Base-by-base conservation (phyloP, 2,329 filamentous ascomycete species). In the Colletotrichum chlorophyti region DNA sequence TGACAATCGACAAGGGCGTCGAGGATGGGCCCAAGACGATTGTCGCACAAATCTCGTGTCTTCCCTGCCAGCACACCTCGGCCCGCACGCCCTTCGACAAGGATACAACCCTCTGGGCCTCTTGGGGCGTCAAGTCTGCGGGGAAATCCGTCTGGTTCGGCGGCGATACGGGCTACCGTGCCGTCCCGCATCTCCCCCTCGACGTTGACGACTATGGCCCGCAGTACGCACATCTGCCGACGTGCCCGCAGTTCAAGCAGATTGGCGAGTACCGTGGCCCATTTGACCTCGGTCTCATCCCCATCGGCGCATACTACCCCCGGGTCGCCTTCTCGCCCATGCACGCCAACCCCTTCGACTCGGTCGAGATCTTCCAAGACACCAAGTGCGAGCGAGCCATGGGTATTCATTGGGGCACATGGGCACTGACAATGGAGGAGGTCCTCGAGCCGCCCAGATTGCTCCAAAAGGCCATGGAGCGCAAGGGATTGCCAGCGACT, bases 381-480 rank as follows among this genome's bases (percentile, higher is more conserved):
- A 96, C 91, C 1, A 83, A 83, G 65, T 97, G 93, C 77, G 80
- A 84, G 66, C 79, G 77, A 15, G 93, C 93, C 19, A 81, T 97
- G 76, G 93, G 86, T 2, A 97, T 97, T 65, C 94, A 97, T 70
- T 97, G 93, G 93, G 93, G 93, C 3, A 88, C 90, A 0, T 97
- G 93, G 92, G 88, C 91, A 1, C 74, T 97, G 65, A 97, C 93
- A 0, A 81, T 86, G 60, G 94, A 98, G 73, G 90, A 93, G 58
- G 89, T 96, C 1, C 72, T 93, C 54, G 93, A 97, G 75, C 94
- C 94, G 41, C 92, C 93, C 2, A 76, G 72, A 71, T 74, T 90
- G 70, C 75, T 97, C 61, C 88, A 81, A 72, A 80, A 90, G 69
- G 93, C 93, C 3, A 74, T 97, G 69, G 82, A 77, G 66, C 83